Conservation (phyloP, 1,139 yeast species). For the Scheffersomyces titani region DNA sequence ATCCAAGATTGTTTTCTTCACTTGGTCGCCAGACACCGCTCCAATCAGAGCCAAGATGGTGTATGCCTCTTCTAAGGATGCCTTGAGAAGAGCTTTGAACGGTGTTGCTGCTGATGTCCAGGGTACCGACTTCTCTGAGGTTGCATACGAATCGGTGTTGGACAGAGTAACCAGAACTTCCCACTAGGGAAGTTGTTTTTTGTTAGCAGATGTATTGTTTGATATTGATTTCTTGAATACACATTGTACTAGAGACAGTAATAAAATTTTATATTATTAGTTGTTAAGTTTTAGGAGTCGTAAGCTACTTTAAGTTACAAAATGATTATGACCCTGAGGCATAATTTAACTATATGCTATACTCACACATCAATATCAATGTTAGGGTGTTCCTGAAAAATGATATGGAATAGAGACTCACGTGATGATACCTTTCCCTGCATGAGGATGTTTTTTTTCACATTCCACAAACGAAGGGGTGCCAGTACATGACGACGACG, state of each 20-base stretch:
- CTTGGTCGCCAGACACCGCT: constrained; percentile 99
- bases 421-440: no score
- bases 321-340: no score
- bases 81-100: constrained; percentile 93
- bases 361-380: no score
- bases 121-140: constrained; percentile 98
- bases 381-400: no score
- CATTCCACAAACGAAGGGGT: neutral
- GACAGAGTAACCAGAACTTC: constrained; percentile 84
- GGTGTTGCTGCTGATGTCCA: constrained; percentile 94
- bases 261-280: neutral
- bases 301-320: no score
- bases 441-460: neutral
- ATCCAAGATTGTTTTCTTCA: constrained; percentile 88
- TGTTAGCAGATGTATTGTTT: neutral
- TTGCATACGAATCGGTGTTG: constrained; percentile 87
- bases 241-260: neutral
- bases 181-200: constrained; percentile 20
- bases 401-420: no score
- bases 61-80: constrained; percentile 96
- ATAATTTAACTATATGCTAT: no score
- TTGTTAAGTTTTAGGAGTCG: no score
- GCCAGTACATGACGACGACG: neutral
- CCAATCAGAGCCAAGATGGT: constrained; percentile 95
- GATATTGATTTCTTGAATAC: neutral